These are phyloP conservation scores for Hypoxylon sp. DNA, from an alignment of 2,329 filamentous ascomycete genomes.

Conservation along the genomic window DNA sequence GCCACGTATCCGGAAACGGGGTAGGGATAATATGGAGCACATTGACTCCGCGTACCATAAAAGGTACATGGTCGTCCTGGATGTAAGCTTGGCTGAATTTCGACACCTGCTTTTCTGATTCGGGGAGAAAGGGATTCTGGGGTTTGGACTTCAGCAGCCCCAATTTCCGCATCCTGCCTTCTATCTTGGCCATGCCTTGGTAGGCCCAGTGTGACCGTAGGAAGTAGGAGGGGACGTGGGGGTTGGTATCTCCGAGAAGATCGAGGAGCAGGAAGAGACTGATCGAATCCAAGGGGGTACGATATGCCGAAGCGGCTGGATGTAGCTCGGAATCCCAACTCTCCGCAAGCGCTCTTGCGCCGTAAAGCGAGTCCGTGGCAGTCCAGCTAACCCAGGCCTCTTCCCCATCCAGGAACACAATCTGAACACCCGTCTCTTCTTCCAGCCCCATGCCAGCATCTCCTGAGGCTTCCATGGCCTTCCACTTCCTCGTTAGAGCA, in stretches of 20 bases:
- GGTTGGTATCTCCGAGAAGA: constrained; percentile 75
- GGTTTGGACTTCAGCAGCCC: constrained; percentile 61
- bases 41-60: constrained; percentile 85
- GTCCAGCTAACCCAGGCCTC: constrained; percentile 89
- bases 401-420: constrained; percentile 90
- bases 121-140: constrained; percentile 68
- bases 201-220: constrained; percentile 95
- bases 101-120: constrained; percentile 61
- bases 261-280: constrained; percentile 92
- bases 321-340: constrained; percentile 78
- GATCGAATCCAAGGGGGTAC: constrained; percentile 78
- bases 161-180: constrained; percentile 74
- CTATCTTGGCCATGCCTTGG: constrained; percentile 74
- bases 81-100: constrained; percentile 64
- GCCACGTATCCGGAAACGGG: constrained; percentile 87
- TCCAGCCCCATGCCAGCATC: constrained; percentile 65
- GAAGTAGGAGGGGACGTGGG: constrained; percentile 84
- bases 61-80: constrained; percentile 90
- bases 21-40: constrained; percentile 88
- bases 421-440: constrained; percentile 83
- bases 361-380: constrained; percentile 84
- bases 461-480: constrained; percentile 69
- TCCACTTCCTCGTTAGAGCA: constrained; percentile 84
- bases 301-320: constrained; percentile 76
- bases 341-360: constrained; percentile 79